phyloP scores from a whole-genome alignment of 1,139 yeast species.

The Saccharomyces pastorianus region DNA sequence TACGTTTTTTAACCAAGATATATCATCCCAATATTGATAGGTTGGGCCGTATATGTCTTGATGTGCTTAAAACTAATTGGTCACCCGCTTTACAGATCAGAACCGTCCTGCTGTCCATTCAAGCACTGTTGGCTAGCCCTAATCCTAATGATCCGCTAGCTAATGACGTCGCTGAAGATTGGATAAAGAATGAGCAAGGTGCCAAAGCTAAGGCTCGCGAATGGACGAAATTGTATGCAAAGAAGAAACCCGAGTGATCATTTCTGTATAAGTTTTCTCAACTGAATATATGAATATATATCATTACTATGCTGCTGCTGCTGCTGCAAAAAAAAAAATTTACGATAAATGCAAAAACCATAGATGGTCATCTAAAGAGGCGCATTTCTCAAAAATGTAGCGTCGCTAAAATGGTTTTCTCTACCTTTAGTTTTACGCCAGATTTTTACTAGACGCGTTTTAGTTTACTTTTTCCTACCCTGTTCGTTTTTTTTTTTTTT shows the following conservation, averaged over 20 bases:
- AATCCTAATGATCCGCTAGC: conserved; percentile 98
- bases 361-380: neutral
- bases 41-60: conserved; percentile 89
- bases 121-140: conserved; percentile 90
- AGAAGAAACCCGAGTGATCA: conserved; percentile 6
- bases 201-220: conserved; percentile 81
- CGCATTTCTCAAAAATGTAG: neutral
- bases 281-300: neutral
- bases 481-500: neutral
- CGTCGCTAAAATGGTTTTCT: neutral
- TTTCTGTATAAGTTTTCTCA: neutral
- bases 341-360: neutral
- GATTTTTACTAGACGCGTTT: neutral
- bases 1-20: conserved; percentile 82
- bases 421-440: neutral
- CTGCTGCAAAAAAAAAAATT: neutral
- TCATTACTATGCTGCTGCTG: neutral
- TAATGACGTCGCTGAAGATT: conserved; percentile 92
- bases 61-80: conserved; percentile 88
- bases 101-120: conserved; percentile 85
- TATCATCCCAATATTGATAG: conserved; percentile 96
- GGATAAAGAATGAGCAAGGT: conserved; percentile 77
- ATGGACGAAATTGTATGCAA: conserved; percentile 73
- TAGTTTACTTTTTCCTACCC: neutral
- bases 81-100: conserved; percentile 96